Conservation (phyloP, 1,139 yeast genomes). For the Wickerhamiella infanticola region DNA sequence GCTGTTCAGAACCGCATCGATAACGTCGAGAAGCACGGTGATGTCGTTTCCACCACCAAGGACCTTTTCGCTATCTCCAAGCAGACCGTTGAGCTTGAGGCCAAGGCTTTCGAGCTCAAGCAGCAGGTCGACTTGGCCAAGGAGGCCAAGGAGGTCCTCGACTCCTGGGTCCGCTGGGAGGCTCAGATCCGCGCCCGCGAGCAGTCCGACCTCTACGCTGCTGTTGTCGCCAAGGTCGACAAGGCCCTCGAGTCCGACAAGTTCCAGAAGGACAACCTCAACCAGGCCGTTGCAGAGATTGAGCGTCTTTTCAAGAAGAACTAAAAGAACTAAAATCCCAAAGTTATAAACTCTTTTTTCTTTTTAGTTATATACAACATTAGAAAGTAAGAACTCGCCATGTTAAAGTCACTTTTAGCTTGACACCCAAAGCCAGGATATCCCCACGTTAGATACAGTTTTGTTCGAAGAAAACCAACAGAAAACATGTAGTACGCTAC, state of each 20-base stretch:
- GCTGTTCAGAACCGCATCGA: constrained; percentile 90
- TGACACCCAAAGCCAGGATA: too few relatives aligned
- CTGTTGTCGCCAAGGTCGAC: constrained; percentile 80
- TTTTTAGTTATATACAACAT: background rate
- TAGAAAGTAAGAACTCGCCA: background rate
- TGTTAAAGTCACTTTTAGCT: background rate
- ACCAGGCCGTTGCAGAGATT: constrained; percentile 81
- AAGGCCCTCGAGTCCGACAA: constrained; percentile 71
- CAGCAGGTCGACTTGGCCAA: constrained; percentile 75
- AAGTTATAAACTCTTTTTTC: background rate
- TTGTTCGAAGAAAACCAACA: too few relatives aligned
- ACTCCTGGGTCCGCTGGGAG: constrained; percentile 98
- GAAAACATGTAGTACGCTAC: too few relatives aligned
- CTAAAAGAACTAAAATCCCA: constrained; percentile 7
- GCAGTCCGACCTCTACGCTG: constrained; percentile 78
- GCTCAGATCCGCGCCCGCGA: constrained; percentile 91
- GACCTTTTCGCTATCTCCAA: constrained; percentile 84
- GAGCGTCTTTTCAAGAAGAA: constrained; percentile 56
- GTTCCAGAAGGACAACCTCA: constrained; percentile 85
- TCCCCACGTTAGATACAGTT: too few relatives aligned
- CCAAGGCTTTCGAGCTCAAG: constrained; percentile 81
- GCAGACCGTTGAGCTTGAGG: constrained; percentile 93
- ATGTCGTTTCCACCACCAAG: constrained; percentile 83
- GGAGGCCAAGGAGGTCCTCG: constrained; percentile 90
- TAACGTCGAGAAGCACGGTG: constrained; percentile 75